phyloP scores from a whole-genome alignment of 106 monocot genomes.

The Platanthera zijinensis region DNA sequence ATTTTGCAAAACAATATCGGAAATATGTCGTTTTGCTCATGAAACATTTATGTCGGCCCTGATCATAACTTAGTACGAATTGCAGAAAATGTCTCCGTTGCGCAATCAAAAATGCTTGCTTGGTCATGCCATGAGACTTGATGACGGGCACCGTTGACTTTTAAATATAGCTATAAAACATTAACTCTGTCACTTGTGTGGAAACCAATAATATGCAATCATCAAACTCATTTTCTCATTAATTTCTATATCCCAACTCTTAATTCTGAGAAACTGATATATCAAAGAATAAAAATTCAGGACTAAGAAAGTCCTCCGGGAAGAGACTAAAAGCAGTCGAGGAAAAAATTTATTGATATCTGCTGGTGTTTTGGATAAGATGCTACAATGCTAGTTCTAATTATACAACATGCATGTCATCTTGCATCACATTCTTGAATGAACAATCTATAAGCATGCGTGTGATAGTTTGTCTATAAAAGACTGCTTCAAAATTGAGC shows the following conservation, averaged over 20 bases:
- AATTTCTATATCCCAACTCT: background rate
- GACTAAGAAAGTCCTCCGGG: background rate
- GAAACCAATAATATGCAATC: background rate
- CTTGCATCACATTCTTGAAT: background rate
- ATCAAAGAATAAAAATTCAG: background rate
- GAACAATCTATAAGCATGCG: background rate
- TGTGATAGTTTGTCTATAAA: no score
- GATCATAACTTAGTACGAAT: constrained; percentile 58
- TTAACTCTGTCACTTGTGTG: background rate
- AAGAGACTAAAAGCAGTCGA: background rate
- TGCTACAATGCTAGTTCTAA: background rate
- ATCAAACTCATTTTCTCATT: background rate
- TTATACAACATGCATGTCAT: background rate
- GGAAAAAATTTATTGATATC: background rate
- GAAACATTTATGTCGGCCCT: no score
- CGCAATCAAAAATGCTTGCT: constrained; percentile 91
- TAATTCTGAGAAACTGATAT: background rate
- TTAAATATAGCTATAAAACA: constrained; percentile 69
- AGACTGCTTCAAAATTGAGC: no score
- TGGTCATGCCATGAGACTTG: constrained; percentile 79
- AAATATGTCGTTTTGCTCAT: no score
- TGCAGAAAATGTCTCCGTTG: constrained; percentile 94
- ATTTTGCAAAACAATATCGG: no score
- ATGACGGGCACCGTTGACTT: constrained; percentile 78
- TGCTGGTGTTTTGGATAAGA: background rate